Evolutionary conservation across 768 basidiomycete genomes (phyloP), one percentile per base, ranked within the genome.

Genomic region (Auricularia auricula-judae): DNA sequence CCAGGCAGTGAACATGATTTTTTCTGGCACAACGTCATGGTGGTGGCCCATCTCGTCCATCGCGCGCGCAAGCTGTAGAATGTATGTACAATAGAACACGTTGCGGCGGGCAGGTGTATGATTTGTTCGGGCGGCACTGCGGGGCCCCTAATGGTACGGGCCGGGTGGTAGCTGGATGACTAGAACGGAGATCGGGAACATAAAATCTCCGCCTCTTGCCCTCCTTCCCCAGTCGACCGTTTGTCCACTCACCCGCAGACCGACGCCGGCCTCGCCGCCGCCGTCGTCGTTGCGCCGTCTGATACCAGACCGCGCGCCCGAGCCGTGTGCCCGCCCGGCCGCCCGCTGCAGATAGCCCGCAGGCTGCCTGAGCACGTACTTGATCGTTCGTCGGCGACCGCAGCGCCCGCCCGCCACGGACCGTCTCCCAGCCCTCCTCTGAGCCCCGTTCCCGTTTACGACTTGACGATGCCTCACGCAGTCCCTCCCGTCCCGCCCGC

Each of bases 1-100:
- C 34, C 18, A 36, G 3, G 65, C 65, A 36, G 62, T 63, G 47
- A 65, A 61, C 36, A 64, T 65, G 43, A 65, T 42, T 42, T 42
- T 42, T 42, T 42, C 21, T 51, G 47, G 47, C 21, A 5, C 47
- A 18, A 51, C 47, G 47, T 51, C 47, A 51, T 51, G 47, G 7
- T 18, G 47, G 21, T 12, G 47, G 47, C 47, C 39, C 39, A 51
- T 51, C 21, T 8, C 1, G 47, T 5, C 11, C 14, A 51, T 51
- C 18, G 18, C 21, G 47, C 47, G 47, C 47, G 47, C 18, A 11
- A 10, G 11, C 14, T 51, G 47, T 51, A 18, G 5, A 21, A 18
- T 21, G 47, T 51, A 51, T 51, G 47, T 42, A 42, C 39, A 51
- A 51, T 16, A 51, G 47, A 51, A 51, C 47, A 51, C 47, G 47